phyloP scores from a whole-genome alignment of 176 grass and related monocot species.

The Eleusine coracana region DNA sequence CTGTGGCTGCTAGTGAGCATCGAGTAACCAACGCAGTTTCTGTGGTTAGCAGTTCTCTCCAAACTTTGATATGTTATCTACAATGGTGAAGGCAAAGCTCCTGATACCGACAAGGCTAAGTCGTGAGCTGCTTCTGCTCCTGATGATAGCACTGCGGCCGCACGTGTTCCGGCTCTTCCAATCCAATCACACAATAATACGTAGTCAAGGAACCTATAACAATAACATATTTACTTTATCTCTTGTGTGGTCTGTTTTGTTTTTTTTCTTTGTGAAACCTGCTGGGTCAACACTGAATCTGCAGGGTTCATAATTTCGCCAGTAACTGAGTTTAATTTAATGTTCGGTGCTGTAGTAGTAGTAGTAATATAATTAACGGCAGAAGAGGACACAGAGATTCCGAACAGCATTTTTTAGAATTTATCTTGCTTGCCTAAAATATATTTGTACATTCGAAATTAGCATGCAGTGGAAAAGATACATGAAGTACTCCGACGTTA shows the following conservation, averaged over 20 bases:
- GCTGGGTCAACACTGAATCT: neutral
- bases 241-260: too few relatives aligned
- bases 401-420: neutral
- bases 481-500: neutral
- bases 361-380: neutral
- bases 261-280: too few relatives aligned
- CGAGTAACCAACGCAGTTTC: neutral
- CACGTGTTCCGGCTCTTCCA: neutral
- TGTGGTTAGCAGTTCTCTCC: neutral
- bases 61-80: neutral
- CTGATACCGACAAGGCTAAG: neutral
- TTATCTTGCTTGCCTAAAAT: neutral
- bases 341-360: neutral
- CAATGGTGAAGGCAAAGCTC: neutral
- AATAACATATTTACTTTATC: neutral
- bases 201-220: neutral
- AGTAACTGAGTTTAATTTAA: neutral
- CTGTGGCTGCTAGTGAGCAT: neutral
- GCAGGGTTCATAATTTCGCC: neutral
- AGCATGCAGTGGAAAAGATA: neutral
- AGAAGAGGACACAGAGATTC: neutral
- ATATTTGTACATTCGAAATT: neutral
- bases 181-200: neutral
- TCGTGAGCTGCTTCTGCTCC: slow-evolving; percentile 2
- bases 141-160: neutral